These are phyloP conservation scores for Ensete glaucum DNA, from an alignment of 176 grass and related monocot genomes.

Conservation along the genomic window DNA sequence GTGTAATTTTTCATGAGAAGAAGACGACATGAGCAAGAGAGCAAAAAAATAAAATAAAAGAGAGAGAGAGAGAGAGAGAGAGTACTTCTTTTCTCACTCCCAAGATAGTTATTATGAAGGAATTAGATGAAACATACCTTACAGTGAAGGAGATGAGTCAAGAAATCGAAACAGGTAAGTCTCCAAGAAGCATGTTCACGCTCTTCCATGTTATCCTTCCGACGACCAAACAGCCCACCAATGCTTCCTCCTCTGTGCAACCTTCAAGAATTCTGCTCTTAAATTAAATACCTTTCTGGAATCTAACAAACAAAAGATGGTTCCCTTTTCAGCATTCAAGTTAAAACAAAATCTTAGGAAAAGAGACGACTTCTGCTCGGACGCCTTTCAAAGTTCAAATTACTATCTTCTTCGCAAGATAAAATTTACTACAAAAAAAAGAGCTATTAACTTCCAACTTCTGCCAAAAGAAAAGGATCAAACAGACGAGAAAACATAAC, in stretches of 20 bases:
- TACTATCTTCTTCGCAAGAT: too few species aligned
- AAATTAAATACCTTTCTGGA: neutral
- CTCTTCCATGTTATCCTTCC: neutral
- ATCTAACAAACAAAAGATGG: too few species aligned
- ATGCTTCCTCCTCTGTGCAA: neutral
- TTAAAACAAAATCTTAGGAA: too few species aligned
- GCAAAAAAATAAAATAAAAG: neutral
- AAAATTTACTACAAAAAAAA: too few species aligned
- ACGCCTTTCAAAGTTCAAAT: too few species aligned
- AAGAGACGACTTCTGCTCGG: too few species aligned
- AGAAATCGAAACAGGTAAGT: neutral
- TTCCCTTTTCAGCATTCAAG: too few species aligned
- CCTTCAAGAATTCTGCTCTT: neutral
- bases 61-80: too few species aligned
- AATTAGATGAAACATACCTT: neutral
- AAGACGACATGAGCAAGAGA: neutral
- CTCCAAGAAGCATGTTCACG: neutral
- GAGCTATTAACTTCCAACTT: too few species aligned
- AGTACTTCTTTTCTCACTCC: neutral
- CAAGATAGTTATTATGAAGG: neutral
- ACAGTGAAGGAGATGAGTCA: neutral
- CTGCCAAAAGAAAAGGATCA: too few species aligned
- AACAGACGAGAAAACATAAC: too few species aligned
- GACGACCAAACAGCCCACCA: neutral
- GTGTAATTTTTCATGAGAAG: neutral